Base-by-base conservation (phyloP, 2,329 filamentous ascomycete genomes). In the Penicillium olsonii region DNA sequence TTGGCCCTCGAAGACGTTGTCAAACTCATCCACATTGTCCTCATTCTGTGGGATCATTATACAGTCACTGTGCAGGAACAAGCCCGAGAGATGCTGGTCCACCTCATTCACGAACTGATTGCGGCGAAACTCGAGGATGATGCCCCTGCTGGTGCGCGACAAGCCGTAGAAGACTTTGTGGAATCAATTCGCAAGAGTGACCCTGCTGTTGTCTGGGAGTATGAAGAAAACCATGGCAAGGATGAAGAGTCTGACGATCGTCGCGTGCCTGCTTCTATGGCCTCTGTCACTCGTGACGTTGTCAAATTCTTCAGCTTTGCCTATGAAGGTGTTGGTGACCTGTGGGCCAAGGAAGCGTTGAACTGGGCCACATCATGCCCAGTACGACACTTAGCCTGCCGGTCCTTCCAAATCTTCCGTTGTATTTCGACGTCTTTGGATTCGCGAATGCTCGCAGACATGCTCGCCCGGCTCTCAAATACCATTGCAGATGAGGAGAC, bases 301-400 rank as follows among this genome's bases (percentile, higher is more conserved):
- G 83, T 96, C 48, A 84, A 85, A 60, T 90, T 94, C 26, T 96
- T 99, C 66, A 85, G 88, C 55, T 76, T 92, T 39, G 86, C 87
- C 1, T 95, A 91, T 63, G 90, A 92, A 4, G 85, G 87, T 1
- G 87, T 99, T 55, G 90, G 91, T 62, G 90, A 95, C 60, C 83
- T 92, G 44, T 97, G 92, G 92, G 90, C 88, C 7, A 88, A 90
- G 56, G 81, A 95, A 26, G 92, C 92, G 0, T 75, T 99, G 54
- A 91, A 87, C 10, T 99, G 94, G 94, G 95, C 94, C 9, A 97
- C 94, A 0, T 96, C 92, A 3, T 99, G 95, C 67, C 90, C 94
- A 0, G 95, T 99, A 5, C 81, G 92, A 41, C 94, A 99, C 73
- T 78, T 99, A 43, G 94, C 94, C 2, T 99, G 95, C 67, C 87